phyloP scores from a whole-genome alignment of 2,329 filamentous ascomycete genomes.

The Ophiosphaerella herpotricha region DNA sequence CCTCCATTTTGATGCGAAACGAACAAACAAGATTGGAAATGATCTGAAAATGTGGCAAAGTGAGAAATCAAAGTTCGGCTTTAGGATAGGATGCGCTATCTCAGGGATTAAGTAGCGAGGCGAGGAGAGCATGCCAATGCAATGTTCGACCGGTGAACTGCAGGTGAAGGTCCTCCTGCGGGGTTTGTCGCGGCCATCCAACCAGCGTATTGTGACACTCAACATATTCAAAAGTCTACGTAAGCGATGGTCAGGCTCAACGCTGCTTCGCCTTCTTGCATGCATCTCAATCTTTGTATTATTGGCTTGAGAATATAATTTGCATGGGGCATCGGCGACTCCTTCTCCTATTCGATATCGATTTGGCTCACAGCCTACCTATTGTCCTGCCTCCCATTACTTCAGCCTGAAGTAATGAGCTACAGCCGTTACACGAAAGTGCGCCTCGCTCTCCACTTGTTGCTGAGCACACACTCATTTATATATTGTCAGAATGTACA shows the following conservation, averaged over 20 bases:
- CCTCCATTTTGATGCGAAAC: background rate
- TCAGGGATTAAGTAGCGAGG: background rate
- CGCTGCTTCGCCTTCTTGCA: background rate
- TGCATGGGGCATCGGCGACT: no score
- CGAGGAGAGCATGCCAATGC: background rate
- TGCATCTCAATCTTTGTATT: background rate
- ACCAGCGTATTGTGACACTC: background rate
- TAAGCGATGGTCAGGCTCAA: background rate
- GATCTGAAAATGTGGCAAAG: background rate
- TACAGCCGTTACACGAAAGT: no score
- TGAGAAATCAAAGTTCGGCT: background rate
- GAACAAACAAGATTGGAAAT: background rate
- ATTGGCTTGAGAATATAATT: no score
- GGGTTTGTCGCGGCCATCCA: background rate
- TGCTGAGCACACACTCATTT: no score
- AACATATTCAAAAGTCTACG: background rate
- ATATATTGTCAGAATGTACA: no score
- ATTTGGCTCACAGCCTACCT: no score
- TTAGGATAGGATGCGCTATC: background rate
- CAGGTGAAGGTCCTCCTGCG: background rate
- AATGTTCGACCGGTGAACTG: conserved; percentile 4
- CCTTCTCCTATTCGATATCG: no score
- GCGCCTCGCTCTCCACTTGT: no score
- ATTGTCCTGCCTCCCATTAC: no score
- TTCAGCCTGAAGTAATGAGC: no score